phyloP scores from a whole-genome alignment of 345 rosid genomes.

The Turnera subulata region DNA sequence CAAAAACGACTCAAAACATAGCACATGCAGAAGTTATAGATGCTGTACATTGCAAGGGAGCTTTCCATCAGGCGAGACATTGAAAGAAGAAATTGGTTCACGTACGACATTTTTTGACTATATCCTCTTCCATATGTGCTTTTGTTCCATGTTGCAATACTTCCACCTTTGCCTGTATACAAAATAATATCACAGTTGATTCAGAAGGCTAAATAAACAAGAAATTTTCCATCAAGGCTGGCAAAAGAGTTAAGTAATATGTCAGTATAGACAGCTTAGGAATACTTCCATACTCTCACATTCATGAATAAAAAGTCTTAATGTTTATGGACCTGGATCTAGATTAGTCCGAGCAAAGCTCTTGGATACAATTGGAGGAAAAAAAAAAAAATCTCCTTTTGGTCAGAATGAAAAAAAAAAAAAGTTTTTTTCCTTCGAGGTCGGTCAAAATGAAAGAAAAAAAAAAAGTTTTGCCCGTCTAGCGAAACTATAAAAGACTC shows the following conservation, averaged over 20 bases:
- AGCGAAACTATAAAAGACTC: too few species aligned
- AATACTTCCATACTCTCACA: constrained; percentile 1
- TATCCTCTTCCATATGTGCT: constrained; percentile 57
- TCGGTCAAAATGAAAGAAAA: too few species aligned
- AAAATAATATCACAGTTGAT: constrained; percentile 5
- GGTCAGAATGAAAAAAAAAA: too few species aligned
- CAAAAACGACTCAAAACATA: not conserved
- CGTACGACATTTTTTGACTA: constrained; percentile 50
- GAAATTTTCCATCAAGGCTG: constrained; percentile 81
- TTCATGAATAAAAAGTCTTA: constrained; percentile 13
- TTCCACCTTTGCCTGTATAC: constrained; percentile 55
- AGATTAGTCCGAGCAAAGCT: too few species aligned
- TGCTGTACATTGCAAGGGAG: constrained; percentile 65
- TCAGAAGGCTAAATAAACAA: constrained; percentile 11
- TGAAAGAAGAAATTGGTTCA: constrained; percentile 56
- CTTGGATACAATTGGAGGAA: too few species aligned
- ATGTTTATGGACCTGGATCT: too few species aligned
- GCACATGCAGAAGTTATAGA: constrained; percentile 4
- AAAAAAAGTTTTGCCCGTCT: too few species aligned
- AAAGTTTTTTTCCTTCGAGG: too few species aligned
- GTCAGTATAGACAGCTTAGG: constrained; percentile 16
- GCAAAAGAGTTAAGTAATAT: constrained; percentile 24
- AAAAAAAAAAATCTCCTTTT: too few species aligned
- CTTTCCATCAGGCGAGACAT: constrained; percentile 79
- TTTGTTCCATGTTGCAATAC: constrained; percentile 69